These are phyloP conservation scores for Skeletonema menzelii DNA, from an alignment of 108 stramenopile species.

Conservation along the genomic window DNA sequence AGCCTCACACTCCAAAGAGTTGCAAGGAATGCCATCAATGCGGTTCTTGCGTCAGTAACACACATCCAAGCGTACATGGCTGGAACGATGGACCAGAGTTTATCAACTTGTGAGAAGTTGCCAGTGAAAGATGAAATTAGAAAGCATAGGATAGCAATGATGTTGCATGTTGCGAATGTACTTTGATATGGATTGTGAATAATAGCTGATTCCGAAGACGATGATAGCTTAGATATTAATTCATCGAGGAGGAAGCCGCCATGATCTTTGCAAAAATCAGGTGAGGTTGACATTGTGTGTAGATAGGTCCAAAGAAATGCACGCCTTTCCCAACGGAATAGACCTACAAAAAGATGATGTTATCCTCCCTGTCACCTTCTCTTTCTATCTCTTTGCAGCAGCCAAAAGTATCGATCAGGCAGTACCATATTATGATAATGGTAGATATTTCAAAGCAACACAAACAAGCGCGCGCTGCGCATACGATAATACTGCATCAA, in stretches of 20 bases:
- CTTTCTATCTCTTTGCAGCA: too few species aligned
- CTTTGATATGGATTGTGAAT: slow-evolving; percentile 22
- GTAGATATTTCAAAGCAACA: too few species aligned
- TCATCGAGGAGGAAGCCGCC: background rate
- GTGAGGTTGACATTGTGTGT: background rate
- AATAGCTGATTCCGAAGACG: background rate
- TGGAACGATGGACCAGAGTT: slow-evolving; percentile 73
- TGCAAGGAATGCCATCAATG: slow-evolving; percentile 61
- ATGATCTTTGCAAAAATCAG: background rate
- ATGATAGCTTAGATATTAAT: background rate
- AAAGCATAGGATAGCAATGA: slow-evolving; percentile 36
- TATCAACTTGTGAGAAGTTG: slow-evolving; percentile 78
- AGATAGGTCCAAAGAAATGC: too few species aligned
- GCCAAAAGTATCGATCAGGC: too few species aligned
- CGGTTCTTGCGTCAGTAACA: slow-evolving; percentile 51
- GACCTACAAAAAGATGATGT: too few species aligned
- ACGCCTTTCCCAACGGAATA: too few species aligned
- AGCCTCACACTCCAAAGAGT: slow-evolving; percentile 75
- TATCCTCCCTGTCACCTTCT: too few species aligned
- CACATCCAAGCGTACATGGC: slow-evolving; percentile 70
- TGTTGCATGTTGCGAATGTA: slow-evolving; percentile 22
- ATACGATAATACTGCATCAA: too few species aligned
- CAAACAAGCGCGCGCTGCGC: too few species aligned
- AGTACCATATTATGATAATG: too few species aligned
- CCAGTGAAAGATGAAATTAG: slow-evolving; percentile 41